These are phyloP conservation scores for Lepiota venenata DNA, from an alignment of 768 basidiomycete genomes.

Conservation along the genomic window DNA sequence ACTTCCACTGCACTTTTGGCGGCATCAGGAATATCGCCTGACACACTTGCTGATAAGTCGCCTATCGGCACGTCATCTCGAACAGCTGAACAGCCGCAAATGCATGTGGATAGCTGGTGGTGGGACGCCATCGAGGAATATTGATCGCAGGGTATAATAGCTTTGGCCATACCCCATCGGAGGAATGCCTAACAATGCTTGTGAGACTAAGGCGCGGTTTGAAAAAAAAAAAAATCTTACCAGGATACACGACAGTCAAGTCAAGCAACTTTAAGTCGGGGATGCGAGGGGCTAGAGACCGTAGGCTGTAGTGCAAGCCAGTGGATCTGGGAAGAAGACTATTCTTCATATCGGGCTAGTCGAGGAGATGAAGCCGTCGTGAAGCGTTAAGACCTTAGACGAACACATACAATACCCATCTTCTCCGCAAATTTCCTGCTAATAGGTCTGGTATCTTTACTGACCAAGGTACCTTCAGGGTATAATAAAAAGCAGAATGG, in stretches of 20 bases:
- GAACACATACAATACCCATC: slow-evolving; percentile 75
- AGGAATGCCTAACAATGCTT: slow-evolving; percentile 57
- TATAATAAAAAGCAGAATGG: slow-evolving; percentile 86
- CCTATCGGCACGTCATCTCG: slow-evolving; percentile 67
- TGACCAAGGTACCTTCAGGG: slow-evolving; percentile 95
- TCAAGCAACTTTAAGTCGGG: slow-evolving; percentile 83
- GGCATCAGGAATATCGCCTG: slow-evolving; percentile 22
- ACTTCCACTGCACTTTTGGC: slow-evolving; percentile 33
- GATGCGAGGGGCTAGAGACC: slow-evolving; percentile 75
- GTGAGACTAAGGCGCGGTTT: slow-evolving; percentile 11
- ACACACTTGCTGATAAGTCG: slow-evolving; percentile 38
- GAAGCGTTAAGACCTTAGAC: background rate
- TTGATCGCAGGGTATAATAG: slow-evolving; percentile 86
- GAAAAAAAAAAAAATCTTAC: slow-evolving; percentile 29
- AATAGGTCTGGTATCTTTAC: slow-evolving; percentile 78
- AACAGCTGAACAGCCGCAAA: slow-evolving; percentile 74
- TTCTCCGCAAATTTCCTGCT: slow-evolving; percentile 89
- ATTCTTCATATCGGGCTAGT: slow-evolving; percentile 75
- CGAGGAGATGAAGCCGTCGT: background rate
- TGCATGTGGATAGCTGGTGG: slow-evolving; percentile 90
- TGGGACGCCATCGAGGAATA: slow-evolving; percentile 76
- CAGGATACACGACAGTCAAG: slow-evolving; percentile 89
- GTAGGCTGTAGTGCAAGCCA: slow-evolving; percentile 81
- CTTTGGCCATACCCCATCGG: slow-evolving; percentile 79
- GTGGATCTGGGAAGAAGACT: slow-evolving; percentile 90